These are phyloP conservation scores for Solanum bulbocastanum DNA, from an alignment of 257 asterid species.

Conservation along the genomic window DNA sequence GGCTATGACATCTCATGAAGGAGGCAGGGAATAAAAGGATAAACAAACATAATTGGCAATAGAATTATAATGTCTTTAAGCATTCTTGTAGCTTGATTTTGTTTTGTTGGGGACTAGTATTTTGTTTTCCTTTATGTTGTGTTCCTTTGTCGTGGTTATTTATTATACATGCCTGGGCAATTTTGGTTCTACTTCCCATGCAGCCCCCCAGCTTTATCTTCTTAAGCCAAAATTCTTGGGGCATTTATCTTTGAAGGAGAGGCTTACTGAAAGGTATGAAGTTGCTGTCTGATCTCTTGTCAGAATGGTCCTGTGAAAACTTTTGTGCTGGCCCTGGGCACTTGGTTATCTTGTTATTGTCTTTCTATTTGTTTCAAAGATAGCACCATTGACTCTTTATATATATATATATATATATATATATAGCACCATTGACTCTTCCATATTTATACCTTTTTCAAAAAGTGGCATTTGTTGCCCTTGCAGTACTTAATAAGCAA, in stretches of 20 bases:
- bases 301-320: no score
- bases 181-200: slow-evolving; percentile 12
- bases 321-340: neutral
- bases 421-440: no score
- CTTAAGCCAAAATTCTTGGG: neutral
- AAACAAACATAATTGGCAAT: neutral
- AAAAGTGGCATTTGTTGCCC: neutral
- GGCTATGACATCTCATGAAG: slow-evolving; percentile 5
- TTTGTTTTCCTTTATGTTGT: neutral
- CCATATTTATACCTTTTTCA: neutral
- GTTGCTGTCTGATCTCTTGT: neutral
- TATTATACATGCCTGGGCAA: neutral
- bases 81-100: slow-evolving; percentile 5
- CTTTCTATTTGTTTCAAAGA: neutral
- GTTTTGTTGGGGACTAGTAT: slow-evolving; percentile 6
- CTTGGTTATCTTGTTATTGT: neutral
- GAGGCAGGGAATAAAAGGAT: slow-evolving; percentile 8
- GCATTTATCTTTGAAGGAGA: neutral
- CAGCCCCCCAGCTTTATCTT: neutral
- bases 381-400: neutral
- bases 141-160: neutral
- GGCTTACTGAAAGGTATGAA: neutral
- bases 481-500: neutral
- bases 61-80: slow-evolving; percentile 4
- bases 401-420: no score